Base-by-base conservation (phyloP, 257 asterid genomes). In the Pogostemon cablin region DNA sequence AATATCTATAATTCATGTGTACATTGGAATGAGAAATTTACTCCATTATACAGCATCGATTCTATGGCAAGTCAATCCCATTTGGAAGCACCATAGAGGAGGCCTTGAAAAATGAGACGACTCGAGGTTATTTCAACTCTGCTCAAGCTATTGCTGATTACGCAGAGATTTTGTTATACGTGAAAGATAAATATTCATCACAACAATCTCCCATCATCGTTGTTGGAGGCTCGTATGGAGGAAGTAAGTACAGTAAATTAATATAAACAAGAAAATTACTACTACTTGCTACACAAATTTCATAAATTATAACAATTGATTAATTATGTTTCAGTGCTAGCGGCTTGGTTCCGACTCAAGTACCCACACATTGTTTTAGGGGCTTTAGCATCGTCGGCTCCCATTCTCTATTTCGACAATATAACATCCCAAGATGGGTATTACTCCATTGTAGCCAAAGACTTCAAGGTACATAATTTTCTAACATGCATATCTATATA, bases 141-240 rank as follows among this genome's bases (percentile, higher is more conserved):
- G 96, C 90, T 68, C 96, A 89, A 79, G 96, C 96, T 32, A 7
- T 92, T 42, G 95, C 98, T 46, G 98, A 87, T 83, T 89, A 85
- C 71, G 96, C 96, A 12, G 85, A 86, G 48, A 73, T 92, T 7
- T 47, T 89, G 65, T 5, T 87, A 39, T 82, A 91, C 47, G 59
- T 91, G 3, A 91, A 83, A 79, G 3, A 80, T 9, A 20, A 71
- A 50, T 76, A 77, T 5, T 78, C 83, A 0, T 93, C 95, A 0
- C 78, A 83, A 0, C 2, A 79, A 62, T 83, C 96, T 73, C 96
- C 98, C 3, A 62, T 91, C 49, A 86, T 89, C 50, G 92, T 91
- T 25, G 4, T 86, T 49, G 97, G 96, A 12, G 97, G 87, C 65
- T 90, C 97, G 1, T 90, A 90, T 5, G 96, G 96, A 34, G 97